phyloP scores from a whole-genome alignment of 345 rosid genomes.

The Luvunga scandens region DNA sequence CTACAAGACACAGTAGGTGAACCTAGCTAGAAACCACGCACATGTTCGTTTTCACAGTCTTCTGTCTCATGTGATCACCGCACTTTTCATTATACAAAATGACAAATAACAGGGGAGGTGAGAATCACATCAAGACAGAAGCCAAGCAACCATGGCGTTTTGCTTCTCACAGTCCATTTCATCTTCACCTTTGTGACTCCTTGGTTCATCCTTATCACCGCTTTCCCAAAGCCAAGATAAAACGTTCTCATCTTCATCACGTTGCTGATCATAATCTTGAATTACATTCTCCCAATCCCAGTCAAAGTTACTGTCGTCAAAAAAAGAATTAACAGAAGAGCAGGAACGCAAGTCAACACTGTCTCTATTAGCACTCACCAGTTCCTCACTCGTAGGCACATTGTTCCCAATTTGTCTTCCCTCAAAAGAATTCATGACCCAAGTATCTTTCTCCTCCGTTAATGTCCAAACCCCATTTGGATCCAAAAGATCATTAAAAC shows the following conservation, averaged over 20 bases:
- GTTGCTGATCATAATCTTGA: constrained; percentile 10
- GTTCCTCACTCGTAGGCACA: not conserved
- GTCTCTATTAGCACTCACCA: constrained; percentile 7
- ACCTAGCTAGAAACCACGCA: not conserved
- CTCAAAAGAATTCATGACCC: not conserved
- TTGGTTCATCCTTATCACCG: constrained; percentile 7
- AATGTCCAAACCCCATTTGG: constrained; percentile 3
- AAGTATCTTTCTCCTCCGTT: constrained; percentile 3
- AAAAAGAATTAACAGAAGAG: constrained; percentile 22
- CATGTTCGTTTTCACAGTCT: not conserved
- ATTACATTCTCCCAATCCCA: constrained; percentile 37
- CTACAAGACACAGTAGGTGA: not conserved
- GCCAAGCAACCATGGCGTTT: constrained; percentile 34
- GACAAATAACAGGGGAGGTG: not conserved
- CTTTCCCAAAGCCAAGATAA: constrained; percentile 27
- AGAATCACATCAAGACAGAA: constrained; percentile 21
- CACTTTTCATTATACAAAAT: not conserved
- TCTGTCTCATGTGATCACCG: not conserved
- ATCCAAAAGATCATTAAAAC: constrained; percentile 19
- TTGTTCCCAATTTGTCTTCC: not conserved
- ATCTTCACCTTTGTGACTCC: not conserved
- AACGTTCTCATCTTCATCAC: constrained; percentile 1
- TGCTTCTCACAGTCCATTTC: constrained; percentile 4
- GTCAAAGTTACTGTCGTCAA: constrained; percentile 20
- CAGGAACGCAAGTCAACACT: constrained; percentile 10